These are phyloP conservation scores for Leavenworthia alabamica DNA, from an alignment of 345 rosid genomes.

Conservation along the genomic window DNA sequence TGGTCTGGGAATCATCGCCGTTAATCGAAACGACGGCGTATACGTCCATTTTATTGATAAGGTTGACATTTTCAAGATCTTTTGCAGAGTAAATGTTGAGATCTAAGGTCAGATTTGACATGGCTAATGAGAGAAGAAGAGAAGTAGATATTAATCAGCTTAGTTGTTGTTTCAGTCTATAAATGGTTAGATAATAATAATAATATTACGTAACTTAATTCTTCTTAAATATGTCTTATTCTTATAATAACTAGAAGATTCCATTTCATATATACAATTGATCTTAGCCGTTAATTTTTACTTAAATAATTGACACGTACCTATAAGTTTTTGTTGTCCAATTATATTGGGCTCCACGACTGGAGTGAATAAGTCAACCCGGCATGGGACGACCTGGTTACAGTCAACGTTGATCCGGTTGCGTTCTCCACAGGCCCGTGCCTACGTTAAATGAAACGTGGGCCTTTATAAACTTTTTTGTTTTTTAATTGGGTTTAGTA, in stretches of 20 bases:
- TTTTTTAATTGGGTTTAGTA: no score
- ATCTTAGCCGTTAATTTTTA: slow-evolving; percentile 2
- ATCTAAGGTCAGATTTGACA: slow-evolving; percentile 55
- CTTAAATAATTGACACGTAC: background rate
- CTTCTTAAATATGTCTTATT: background rate
- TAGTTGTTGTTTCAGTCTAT: background rate
- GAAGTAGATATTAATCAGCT: slow-evolving; percentile 14
- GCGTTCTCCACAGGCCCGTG: no score
- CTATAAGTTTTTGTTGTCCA: background rate
- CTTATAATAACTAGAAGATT: slow-evolving; percentile 22
- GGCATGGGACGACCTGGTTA: slow-evolving; percentile 40
- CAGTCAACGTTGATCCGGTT: no score
- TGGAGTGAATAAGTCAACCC: slow-evolving; percentile 26
- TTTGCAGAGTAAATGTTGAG: slow-evolving; percentile 65
- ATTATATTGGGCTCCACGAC: slow-evolving; percentile 20
- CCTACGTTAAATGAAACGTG: no score
- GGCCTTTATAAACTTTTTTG: no score
- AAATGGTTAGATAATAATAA: background rate
- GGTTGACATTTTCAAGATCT: slow-evolving; percentile 59
- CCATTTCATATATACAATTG: background rate
- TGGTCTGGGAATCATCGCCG: slow-evolving; percentile 39
- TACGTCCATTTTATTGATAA: slow-evolving; percentile 72
- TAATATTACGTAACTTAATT: background rate
- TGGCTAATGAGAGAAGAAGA: slow-evolving; percentile 16
- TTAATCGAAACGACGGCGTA: slow-evolving; percentile 55